phyloP scores from a whole-genome alignment of 169 alveolate genomes.

The Plasmodium gaboni region DNA sequence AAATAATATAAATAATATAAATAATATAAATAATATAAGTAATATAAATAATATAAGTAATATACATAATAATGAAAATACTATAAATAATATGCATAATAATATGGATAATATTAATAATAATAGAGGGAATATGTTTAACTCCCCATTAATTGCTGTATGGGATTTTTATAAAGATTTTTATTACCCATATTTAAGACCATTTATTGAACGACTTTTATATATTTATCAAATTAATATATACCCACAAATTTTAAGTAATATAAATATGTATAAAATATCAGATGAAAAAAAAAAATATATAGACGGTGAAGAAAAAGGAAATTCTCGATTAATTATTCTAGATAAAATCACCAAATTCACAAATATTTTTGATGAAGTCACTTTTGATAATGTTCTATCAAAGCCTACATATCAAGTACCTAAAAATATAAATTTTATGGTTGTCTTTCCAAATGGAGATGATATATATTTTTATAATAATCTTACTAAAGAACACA shows the following conservation, averaged over 20 bases:
- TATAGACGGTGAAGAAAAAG: conserved; percentile 12
- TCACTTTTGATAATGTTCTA: conserved; percentile 32
- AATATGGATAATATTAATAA: not conserved
- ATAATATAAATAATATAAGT: too few relatives aligned
- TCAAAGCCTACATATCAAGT: conserved; percentile 56
- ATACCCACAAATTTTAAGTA: conserved; percentile 20
- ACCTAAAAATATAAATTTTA: conserved; percentile 56
- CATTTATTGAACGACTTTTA: conserved; percentile 38
- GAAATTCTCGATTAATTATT: conserved; percentile 14
- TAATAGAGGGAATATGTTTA: not conserved
- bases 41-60: not conserved
- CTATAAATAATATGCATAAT: not conserved
- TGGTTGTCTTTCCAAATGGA: conserved; percentile 47
- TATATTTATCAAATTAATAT: conserved; percentile 63
- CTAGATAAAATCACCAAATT: conserved; percentile 45
- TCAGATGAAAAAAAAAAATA: conserved; percentile 24
- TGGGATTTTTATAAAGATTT: conserved; percentile 67
- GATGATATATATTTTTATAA: conserved; percentile 48
- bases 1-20: not conserved
- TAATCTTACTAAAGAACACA: not conserved
- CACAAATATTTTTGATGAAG: conserved; percentile 53
- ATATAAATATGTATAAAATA: conserved; percentile 54
- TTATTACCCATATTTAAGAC: conserved; percentile 70
- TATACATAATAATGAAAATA: not conserved
- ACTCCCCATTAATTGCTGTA: conserved; percentile 17